These are phyloP conservation scores for Aspergillus sparsus DNA, from an alignment of 495 filamentous ascomycete genomes.

Conservation along the genomic window DNA sequence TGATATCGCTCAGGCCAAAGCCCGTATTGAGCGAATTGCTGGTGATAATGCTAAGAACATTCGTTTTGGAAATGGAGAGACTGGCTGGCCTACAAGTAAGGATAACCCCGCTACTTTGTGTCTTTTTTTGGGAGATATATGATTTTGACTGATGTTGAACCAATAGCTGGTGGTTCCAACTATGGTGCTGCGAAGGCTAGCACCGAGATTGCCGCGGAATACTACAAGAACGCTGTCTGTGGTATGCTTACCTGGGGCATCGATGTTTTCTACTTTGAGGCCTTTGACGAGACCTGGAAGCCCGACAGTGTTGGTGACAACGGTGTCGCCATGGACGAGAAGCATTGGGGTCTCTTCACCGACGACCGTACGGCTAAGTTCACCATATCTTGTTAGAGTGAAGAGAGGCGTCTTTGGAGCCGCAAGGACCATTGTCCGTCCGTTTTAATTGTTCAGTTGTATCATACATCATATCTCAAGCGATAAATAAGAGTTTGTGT, in stretches of 20 bases:
- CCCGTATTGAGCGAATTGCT: constrained; percentile 64
- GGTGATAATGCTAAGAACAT: constrained; percentile 53
- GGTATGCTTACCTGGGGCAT: constrained; percentile 70
- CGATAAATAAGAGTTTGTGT: constrained; percentile 3
- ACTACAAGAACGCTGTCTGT: constrained; percentile 70
- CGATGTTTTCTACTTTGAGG: constrained; percentile 83
- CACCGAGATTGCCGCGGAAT: constrained; percentile 58
- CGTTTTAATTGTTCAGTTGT: constrained; percentile 15
- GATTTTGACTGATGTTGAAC: constrained; percentile 11
- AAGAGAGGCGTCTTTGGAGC: background rate
- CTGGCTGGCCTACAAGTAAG: constrained; percentile 65
- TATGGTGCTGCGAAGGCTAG: constrained; percentile 66
- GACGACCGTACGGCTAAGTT: constrained; percentile 65
- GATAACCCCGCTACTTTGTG: background rate
- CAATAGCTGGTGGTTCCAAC: constrained; percentile 56
- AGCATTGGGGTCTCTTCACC: constrained; percentile 75
- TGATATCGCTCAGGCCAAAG: constrained; percentile 70
- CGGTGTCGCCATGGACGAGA: constrained; percentile 67
- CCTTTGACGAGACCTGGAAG: constrained; percentile 83
- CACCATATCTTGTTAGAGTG: constrained; percentile 54
- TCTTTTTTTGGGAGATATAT: background rate
- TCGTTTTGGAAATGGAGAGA: constrained; percentile 77
- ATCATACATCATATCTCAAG: constrained; percentile 19
- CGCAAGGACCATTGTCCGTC: background rate
- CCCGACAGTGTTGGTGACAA: constrained; percentile 67